Base-by-base conservation (phyloP, 2,329 filamentous ascomycete species). In the Arthrobotrys iridis region DNA sequence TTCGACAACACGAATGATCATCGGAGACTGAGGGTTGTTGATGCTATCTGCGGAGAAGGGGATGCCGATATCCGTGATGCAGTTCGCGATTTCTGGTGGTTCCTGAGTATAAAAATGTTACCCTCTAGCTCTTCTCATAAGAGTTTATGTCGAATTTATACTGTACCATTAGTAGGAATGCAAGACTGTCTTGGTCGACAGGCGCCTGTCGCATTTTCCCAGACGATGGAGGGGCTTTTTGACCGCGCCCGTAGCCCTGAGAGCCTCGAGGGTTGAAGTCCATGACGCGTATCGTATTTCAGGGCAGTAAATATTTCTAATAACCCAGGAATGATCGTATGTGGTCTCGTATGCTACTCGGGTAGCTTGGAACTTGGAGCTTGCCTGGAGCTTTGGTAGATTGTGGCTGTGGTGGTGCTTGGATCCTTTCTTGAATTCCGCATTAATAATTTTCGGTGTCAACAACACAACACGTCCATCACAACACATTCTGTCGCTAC, bases 1-100 rank as follows among this genome's bases (percentile, higher is more conserved):
- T 86, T 99, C 95, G 81, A 98, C 96, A 60, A 99, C 93, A 85
- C 95, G 93, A 83, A 99, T 95, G 63, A 98, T 93, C 80, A 97
- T 93, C 75, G 94, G 88, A 2, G 95, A 91, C 79, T 97, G 97
- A 3, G 95, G 95, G 81, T 97, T 98, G 79, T 94, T 89, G 41
- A 99, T 87, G 83, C 99, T 94, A 76, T 91, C 88, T 15, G 93
- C 86, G 35, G 88, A 91, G 82, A 98, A 97, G 26, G 88, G 89
- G 80, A 98, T 93, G 72, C 94, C 94, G 80, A 98, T 97, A 82
- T 98, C 95, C 80, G 91, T 95, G 84, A 99, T 97, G 83, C 95
- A 99, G 81, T 92, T 93, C 79, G 94, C 94, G 76, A 99, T 97
- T 82, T 99, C 95, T 15, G 59, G 7, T n/a, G 72, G 64, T 18